Conservation (phyloP, 1,284 basidiomycete species). For the Ustilago sp. region DNA sequence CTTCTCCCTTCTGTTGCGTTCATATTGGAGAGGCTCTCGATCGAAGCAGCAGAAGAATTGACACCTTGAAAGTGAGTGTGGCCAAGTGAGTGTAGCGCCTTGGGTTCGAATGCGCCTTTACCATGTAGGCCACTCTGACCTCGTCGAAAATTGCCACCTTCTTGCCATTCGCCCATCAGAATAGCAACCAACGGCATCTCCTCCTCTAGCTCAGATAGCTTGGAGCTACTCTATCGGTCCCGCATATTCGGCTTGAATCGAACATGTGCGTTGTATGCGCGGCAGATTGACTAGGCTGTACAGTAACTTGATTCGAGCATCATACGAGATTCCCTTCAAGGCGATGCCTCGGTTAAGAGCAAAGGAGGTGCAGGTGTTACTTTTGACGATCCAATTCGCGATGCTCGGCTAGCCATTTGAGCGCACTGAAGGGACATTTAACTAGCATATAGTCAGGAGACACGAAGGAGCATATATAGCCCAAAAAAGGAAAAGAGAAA, state of each 20-base stretch:
- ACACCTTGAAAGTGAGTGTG: neutral
- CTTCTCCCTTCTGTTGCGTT: neutral
- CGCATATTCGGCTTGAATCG: neutral
- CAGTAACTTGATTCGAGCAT: neutral
- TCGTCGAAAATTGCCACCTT: neutral
- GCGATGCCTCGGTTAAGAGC: conserved; percentile 3
- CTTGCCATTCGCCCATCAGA: neutral
- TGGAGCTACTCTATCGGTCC: neutral
- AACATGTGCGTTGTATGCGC: neutral
- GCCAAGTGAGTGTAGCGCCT: neutral
- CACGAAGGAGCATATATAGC: neutral
- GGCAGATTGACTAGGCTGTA: neutral
- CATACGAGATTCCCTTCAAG: neutral
- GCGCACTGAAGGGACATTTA: conserved; percentile 7
- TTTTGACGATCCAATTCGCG: conserved; percentile 12
- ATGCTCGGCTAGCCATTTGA: conserved; percentile 15
- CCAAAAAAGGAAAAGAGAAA: too few relatives aligned
- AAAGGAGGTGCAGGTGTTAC: neutral
- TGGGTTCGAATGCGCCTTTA: conserved; percentile 8
- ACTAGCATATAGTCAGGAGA: neutral
- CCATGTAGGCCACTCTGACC: neutral
- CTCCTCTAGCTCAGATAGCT: conserved; percentile 3
- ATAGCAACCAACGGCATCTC: neutral
- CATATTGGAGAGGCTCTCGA: neutral
- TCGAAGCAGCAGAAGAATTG: neutral